Evolutionary conservation across 2,329 filamentous ascomycete genomes (phyloP).

Genomic region (Microsporum audouinii): DNA sequence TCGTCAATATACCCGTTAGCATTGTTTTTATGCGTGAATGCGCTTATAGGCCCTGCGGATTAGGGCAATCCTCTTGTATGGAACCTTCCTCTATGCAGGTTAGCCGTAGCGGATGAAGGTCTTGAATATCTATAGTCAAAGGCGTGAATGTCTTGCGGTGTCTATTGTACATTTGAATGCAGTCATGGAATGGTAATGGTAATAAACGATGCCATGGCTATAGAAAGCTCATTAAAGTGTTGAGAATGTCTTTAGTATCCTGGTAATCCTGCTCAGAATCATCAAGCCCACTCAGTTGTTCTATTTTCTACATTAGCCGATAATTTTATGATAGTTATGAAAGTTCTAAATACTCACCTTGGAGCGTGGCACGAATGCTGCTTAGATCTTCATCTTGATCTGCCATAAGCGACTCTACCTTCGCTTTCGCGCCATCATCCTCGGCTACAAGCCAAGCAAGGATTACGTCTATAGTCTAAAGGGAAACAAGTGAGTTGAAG

Average conservation of each 20-base stretch:
- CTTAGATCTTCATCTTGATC: slow-evolving; percentile 56
- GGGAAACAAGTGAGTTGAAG: not conserved
- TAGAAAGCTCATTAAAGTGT: slow-evolving; percentile 41
- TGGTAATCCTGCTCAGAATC: slow-evolving; percentile 44
- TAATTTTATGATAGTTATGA: not conserved
- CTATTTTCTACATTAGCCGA: slow-evolving; percentile 24
- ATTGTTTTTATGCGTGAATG: too few relatives aligned
- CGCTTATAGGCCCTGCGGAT: too few relatives aligned
- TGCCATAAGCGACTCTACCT: slow-evolving; percentile 52
- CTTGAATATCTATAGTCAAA: not conserved
- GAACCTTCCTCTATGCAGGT: too few relatives aligned
- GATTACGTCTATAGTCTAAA: slow-evolving; percentile 60
- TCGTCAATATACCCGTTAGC: too few relatives aligned
- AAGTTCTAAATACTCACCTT: slow-evolving; percentile 35
- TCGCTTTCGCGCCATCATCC: slow-evolving; percentile 60
- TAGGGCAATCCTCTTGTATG: too few relatives aligned
- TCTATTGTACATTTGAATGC: not conserved
- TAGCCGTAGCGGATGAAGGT: too few relatives aligned
- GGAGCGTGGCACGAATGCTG: slow-evolving; percentile 55
- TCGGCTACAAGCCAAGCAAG: slow-evolving; percentile 88
- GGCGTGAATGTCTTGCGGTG: not conserved
- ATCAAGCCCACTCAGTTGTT: slow-evolving; percentile 51
- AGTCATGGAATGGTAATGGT: not conserved
- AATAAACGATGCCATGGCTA: not conserved
- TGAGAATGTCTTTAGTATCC: slow-evolving; percentile 53